Evolutionary conservation across 495 filamentous ascomycete species (phyloP), one percentile per base, ranked within the genome.

Genomic region (Talaromyces liani): DNA sequence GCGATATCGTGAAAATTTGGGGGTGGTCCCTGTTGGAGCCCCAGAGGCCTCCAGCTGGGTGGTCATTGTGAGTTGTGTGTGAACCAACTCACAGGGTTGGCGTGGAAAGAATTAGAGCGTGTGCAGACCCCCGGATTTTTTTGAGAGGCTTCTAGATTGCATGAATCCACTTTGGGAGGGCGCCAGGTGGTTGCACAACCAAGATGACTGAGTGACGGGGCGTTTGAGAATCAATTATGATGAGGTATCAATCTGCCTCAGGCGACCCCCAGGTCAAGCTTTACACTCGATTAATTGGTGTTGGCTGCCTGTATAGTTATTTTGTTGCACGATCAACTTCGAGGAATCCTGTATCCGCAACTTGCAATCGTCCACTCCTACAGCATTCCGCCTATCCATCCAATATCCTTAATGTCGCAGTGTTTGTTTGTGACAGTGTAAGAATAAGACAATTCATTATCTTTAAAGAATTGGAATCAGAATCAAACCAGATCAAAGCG

Each of bases 1-100:
- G 39, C 72, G 70, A 68, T 79, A 78, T 10, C 76, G 74, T 2
- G 76, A 77, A 59, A 75, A 72, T 63, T 77, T 76, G 41, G 64
- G 64, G 36, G 36, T 60, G 69, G 65, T 22, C 60, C 33, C 70
- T 67, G 47, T 60, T 63, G 39, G 51, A 9, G 53, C 53, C 49
- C 18, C 45, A 8, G 45, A 22, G 22, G 49, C 10, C n/a, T 36
- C 56, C 41, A 33, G 51, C 12, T 68, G 70, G 24, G 60, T 67
- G 33, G 67, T 68, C 60, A 68, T 69, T 7, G 68, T 53, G 39
- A 31, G 14, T 45, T 6, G 36, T 25, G 7, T 16, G 57, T n/a
- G 29, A 6, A 24, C 16, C 8, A 59, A 14, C 3, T 59, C 33
- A 22, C 54, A 56, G 54, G 29, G 54, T 56, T 56, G 45, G 45